Conservation (phyloP, 108 stramenopile species). For the Parietichytrium sp. region DNA sequence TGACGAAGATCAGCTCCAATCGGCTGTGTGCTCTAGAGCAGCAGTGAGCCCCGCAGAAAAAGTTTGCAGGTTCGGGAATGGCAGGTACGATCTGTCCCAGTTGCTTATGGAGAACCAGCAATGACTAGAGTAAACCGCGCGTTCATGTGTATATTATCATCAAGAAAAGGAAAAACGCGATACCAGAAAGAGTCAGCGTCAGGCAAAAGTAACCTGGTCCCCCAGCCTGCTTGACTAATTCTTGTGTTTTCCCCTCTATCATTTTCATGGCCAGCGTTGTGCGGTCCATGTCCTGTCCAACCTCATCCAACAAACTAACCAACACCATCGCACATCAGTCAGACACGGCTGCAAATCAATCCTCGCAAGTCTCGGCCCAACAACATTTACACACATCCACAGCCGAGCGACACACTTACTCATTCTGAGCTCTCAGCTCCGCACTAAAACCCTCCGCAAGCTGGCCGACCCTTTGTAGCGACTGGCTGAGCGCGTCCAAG, state of each 20-base stretch:
- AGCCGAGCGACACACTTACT: neutral
- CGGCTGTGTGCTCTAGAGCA: too few species aligned
- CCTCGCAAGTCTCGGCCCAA: neutral
- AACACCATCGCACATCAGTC: too few species aligned
- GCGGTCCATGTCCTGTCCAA: constrained; percentile 38
- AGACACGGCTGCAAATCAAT: neutral
- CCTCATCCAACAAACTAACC: neutral
- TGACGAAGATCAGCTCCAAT: too few species aligned
- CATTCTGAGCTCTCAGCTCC: too few species aligned
- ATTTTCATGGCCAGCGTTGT: neutral
- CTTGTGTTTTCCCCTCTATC: constrained; percentile 33
- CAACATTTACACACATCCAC: neutral
- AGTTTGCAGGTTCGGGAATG: too few species aligned
- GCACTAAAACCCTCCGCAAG: too few species aligned
- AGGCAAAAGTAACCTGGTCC: constrained; percentile 8
- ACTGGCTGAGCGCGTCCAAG: too few species aligned
- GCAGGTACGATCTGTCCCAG: too few species aligned
- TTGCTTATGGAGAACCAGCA: too few species aligned
- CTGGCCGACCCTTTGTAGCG: too few species aligned
- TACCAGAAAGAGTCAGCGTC: neutral
- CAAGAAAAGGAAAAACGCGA: constrained; percentile 1
- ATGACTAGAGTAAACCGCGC: too few species aligned
- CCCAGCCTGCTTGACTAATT: constrained; percentile 11
- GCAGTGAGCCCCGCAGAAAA: too few species aligned
- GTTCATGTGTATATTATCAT: constrained; percentile 11